Evolutionary conservation across 1,284 basidiomycete genomes (phyloP), one percentile per base, ranked within the genome.

Genomic region (Moniliella sp.): DNA sequence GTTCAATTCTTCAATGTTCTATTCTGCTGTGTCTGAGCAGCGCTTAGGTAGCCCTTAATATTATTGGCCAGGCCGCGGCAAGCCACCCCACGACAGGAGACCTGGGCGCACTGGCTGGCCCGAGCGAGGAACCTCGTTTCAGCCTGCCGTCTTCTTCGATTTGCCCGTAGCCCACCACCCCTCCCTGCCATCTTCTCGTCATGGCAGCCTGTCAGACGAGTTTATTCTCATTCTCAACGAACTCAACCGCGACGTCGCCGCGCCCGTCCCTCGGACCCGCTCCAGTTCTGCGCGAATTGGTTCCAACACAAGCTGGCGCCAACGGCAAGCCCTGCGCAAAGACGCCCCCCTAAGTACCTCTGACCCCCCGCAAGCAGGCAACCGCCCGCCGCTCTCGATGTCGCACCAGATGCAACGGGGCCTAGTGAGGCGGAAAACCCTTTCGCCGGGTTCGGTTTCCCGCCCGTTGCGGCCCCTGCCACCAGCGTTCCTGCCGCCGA

Each of bases 261-360:
- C 42, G 77, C 75, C 11, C 77, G 82, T 51, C 86, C 84, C 12
- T 72, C 71, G 48, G 86, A 93, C 57, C 71, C 77, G 3, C 73
- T 91, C 32, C 86, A 93, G 62, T 93, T 81, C 66, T 88, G 81
- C 54, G 76, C 84, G 32, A 83, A 76, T 57, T 94, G 86, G 86
- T 93, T 93, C 66, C 78, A 86, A 56, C 67, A 69, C 37, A 72
- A 79, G 37, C 66, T 86, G 36, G 76, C 83, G 57, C 56, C 76
- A 86, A 56, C 70, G 76, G 39, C 73, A 79, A 70, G 33, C 66
- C 78, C 29, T 31, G 40, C 12, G 57, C 67, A 4, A 67, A 67
- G n/a, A 35, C 66, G 68, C 33, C 61, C 67, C 18, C 61, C 66
- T 42, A 63, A 40, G 10, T 18, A 31, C 21, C 18, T n/a, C 25